Evolutionary conservation across 176 grass and related monocot species (phyloP).

Genomic region (Hordeum vulgare): MorexV3_pseudomolecules_assembly NC_058523.1:380631255-380631754

Average conservation of each 20-base stretch:
- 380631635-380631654: slow-evolving; percentile 36
- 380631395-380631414: background rate
- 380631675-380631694: slow-evolving; percentile 13
- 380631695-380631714: slow-evolving; percentile 24
- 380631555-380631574: slow-evolving; percentile 65
- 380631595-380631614: slow-evolving; percentile 66
- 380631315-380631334: slow-evolving; percentile 2
- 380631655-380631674: background rate
- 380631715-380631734: background rate
- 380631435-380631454: background rate
- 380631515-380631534: background rate
- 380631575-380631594: slow-evolving; percentile 61
- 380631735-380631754: background rate
- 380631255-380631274: background rate
- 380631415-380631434: background rate
- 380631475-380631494: background rate
- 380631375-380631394: slow-evolving; percentile 4
- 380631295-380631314: slow-evolving; percentile 1
- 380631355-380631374: slow-evolving; percentile 1
- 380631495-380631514: background rate
- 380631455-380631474: background rate
- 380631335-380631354: background rate
- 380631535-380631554: slow-evolving; percentile 95
- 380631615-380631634: slow-evolving; percentile 48
- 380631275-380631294: slow-evolving; percentile 13